Percentiles rank a stretch among this genome's conserved stretches.
Evolutionary conservation across 2,329 filamentous ascomycete genomes (phyloP).

Genomic region (Sclerotinia subarctica): DNA sequence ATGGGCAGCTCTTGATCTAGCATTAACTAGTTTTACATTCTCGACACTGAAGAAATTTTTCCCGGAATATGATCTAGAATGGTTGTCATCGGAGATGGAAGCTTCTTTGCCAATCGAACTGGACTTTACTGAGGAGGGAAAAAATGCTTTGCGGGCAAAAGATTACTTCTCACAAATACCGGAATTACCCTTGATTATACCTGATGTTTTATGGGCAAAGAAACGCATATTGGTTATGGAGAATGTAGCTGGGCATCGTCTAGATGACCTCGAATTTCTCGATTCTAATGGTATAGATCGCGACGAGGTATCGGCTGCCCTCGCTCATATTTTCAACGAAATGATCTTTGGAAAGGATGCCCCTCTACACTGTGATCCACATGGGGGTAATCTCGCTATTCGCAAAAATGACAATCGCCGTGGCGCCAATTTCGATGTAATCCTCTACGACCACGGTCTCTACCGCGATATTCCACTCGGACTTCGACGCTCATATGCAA

Average conservation of each 20-base stretch:
- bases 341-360: slow-evolving; percentile 95
- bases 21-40: slow-evolving; percentile 85
- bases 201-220: slow-evolving; percentile 84
- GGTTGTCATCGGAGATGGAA: slow-evolving; percentile 93
- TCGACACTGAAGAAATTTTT: slow-evolving; percentile 88
- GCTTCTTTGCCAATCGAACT: slow-evolving; percentile 85
- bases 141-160: slow-evolving; percentile 76
- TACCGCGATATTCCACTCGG: slow-evolving; percentile 85
- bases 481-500: slow-evolving; percentile 83
- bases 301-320: slow-evolving; percentile 88
- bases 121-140: slow-evolving; percentile 80
- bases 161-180: slow-evolving; percentile 75
- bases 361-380: slow-evolving; percentile 92
- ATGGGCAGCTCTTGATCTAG: slow-evolving; percentile 85
- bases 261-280: slow-evolving; percentile 84
- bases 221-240: slow-evolving; percentile 94
- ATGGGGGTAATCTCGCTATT: slow-evolving; percentile 93
- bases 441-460: slow-evolving; percentile 94
- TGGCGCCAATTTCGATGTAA: slow-evolving; percentile 82
- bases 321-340: slow-evolving; percentile 94
- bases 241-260: slow-evolving; percentile 78
- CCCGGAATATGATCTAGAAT: slow-evolving; percentile 95
- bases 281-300: slow-evolving; percentile 85
- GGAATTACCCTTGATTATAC: slow-evolving; percentile 79
- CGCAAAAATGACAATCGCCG: slow-evolving; percentile 66